Conservation (phyloP, 1,139 yeast species). For the Wickerhamiella pararugosa region DNA sequence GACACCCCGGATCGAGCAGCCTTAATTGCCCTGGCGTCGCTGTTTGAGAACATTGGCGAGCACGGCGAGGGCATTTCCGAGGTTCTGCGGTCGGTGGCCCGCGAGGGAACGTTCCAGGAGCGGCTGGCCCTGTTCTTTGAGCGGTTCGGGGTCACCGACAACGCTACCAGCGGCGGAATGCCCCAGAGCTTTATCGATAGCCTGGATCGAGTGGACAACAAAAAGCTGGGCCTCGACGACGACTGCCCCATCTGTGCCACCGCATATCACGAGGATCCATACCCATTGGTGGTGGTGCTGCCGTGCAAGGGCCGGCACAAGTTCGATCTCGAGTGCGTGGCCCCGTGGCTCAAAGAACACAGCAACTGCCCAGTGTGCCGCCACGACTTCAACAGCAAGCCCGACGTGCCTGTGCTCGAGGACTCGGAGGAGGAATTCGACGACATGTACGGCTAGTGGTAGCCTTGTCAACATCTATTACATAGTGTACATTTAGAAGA, state of each 20-base stretch:
- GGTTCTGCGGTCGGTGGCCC: too few species aligned
- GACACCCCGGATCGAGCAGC: too few species aligned
- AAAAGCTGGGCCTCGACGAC: conserved; percentile 37
- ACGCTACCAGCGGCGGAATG: conserved; percentile 36
- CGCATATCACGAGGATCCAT: conserved; percentile 51
- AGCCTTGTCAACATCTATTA: not conserved
- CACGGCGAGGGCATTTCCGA: too few species aligned
- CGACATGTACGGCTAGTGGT: conserved; percentile 52
- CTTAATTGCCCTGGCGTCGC: too few species aligned
- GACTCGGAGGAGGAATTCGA: conserved; percentile 62
- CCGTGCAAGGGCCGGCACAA: conserved; percentile 63
- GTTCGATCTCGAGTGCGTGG: conserved; percentile 80
- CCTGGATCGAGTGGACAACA: conserved; percentile 51
- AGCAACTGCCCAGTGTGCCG: conserved; percentile 85
- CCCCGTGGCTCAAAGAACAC: conserved; percentile 73
- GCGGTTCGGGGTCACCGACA: conserved; percentile 4
- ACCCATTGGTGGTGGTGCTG: conserved; percentile 64
- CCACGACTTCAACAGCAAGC: conserved; percentile 44
- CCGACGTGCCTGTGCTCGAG: conserved; percentile 30
- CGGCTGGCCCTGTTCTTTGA: not conserved
- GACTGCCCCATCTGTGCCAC: conserved; percentile 77
- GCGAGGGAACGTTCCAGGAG: not conserved
- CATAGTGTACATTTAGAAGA: conserved; percentile 32
- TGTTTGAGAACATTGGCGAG: too few species aligned
- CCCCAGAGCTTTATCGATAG: conserved; percentile 57